A percentile compares a stretch with the other conserved stretches of the same genome.
Conservation (phyloP, 2,329 filamentous ascomycete species). For the Lachnellula cervina region DNA sequence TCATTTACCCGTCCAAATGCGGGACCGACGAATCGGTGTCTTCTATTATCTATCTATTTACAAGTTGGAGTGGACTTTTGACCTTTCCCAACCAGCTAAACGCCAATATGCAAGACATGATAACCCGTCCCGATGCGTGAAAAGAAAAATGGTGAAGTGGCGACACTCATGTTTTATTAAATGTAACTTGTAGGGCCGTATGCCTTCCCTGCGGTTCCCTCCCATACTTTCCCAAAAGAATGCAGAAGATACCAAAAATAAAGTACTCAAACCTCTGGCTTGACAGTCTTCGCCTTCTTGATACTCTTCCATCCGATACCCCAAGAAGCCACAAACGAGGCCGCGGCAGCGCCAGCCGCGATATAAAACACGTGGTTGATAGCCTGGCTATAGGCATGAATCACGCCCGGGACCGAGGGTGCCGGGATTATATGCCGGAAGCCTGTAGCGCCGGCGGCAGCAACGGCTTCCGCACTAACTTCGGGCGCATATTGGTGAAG, state of each 20-base stretch:
- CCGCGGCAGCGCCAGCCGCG: slow-evolving; percentile 9
- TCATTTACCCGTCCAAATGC: too few relatives aligned
- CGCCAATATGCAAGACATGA: too few relatives aligned
- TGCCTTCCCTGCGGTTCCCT: too few relatives aligned
- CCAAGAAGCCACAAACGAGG: slow-evolving; percentile 20
- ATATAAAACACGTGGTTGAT: slow-evolving; percentile 24
- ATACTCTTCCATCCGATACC: slow-evolving; percentile 45
- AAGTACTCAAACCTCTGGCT: slow-evolving; percentile 1
- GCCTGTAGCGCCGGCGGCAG: slow-evolving; percentile 38
- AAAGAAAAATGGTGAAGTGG: too few relatives aligned
- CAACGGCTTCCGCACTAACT: slow-evolving; percentile 31
- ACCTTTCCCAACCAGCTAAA: too few relatives aligned
- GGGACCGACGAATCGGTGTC: too few relatives aligned
- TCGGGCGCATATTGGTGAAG: slow-evolving; percentile 32
- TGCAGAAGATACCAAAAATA: not conserved
- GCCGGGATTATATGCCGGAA: slow-evolving; percentile 33
- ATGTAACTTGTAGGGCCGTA: too few relatives aligned
- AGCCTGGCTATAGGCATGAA: slow-evolving; percentile 37
- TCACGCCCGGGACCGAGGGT: slow-evolving; percentile 32
- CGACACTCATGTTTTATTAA: too few relatives aligned
- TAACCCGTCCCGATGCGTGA: too few relatives aligned
- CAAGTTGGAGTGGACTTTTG: too few relatives aligned
- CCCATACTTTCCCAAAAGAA: not conserved
- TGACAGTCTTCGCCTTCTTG: slow-evolving; percentile 30
- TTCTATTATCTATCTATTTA: too few relatives aligned